Evolutionary conservation across 1,284 basidiomycete species (phyloP).

Genomic region (Melampsora larici-populina): DNA sequence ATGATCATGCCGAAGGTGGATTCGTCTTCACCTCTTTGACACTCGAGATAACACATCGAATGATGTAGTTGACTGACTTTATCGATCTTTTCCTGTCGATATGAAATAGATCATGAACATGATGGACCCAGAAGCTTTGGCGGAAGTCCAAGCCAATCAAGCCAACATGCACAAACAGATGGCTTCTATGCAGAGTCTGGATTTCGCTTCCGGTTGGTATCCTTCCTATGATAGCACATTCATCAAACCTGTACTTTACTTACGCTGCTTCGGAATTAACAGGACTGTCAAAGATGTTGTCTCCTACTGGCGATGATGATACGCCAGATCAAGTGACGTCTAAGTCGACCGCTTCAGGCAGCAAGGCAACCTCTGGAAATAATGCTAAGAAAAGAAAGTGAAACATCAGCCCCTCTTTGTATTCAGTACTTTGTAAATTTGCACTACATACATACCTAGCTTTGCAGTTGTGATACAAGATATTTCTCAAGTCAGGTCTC

Average conservation of each 20-base stretch:
- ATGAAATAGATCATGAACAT: slow-evolving; percentile 13
- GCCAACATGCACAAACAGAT: slow-evolving; percentile 36
- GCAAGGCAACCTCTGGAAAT: not conserved
- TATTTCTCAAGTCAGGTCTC: no score
- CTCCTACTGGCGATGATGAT: not conserved
- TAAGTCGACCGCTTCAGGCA: not conserved
- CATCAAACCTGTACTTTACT: not conserved
- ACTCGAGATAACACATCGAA: not conserved
- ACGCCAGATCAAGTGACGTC: slow-evolving; percentile 2
- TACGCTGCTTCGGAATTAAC: not conserved
- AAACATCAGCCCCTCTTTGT: not conserved
- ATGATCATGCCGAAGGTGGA: slow-evolving; percentile 35
- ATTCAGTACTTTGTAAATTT: no score
- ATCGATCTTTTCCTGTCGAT: not conserved
- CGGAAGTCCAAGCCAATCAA: slow-evolving; percentile 36
- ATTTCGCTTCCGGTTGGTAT: slow-evolving; percentile 19
- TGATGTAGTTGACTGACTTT: not conserved
- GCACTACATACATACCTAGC: no score
- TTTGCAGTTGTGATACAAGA: no score
- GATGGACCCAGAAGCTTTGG: slow-evolving; percentile 30
- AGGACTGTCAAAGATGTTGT: slow-evolving; percentile 29
- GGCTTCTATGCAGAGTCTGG: slow-evolving; percentile 16
- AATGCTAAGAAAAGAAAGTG: slow-evolving; percentile 28
- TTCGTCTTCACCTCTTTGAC: not conserved
- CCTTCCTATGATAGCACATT: not conserved